Conservation (phyloP, 108 stramenopile genomes). For the Conticribra weissflogii region DNA sequence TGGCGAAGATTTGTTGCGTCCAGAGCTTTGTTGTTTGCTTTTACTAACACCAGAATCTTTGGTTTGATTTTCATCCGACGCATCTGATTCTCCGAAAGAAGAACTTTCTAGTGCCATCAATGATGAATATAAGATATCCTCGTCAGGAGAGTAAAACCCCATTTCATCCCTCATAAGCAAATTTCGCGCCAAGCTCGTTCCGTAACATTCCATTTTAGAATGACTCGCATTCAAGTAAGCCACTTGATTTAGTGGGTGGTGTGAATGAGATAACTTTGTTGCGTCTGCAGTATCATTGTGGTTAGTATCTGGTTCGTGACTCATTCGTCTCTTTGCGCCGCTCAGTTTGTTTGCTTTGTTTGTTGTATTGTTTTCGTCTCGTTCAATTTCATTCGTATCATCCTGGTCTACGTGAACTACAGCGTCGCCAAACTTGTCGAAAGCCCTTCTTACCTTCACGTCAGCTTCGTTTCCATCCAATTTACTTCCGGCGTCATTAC, state of each 20-base stretch:
- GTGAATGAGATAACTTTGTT: neutral
- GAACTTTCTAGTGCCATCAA: neutral
- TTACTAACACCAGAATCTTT: neutral
- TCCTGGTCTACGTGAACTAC: no score
- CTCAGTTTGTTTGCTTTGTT: no score
- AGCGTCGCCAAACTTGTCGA: neutral
- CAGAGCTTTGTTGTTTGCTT: constrained; percentile 7
- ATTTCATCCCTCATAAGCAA: constrained; percentile 37
- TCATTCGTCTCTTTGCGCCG: neutral
- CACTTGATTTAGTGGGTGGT: no score
- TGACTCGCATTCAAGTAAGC: no score
- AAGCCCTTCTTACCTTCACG: neutral
- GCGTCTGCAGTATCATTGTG: neutral
- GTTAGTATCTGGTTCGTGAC: neutral
- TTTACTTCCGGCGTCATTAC: neutral
- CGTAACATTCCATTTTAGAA: constrained; percentile 17
- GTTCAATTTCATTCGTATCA: neutral
- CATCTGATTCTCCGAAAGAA: no score
- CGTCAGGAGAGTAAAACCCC: constrained; percentile 21
- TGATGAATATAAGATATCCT: neutral
- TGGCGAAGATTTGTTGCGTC: no score
- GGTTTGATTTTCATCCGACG: neutral
- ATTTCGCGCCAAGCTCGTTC: constrained; percentile 20
- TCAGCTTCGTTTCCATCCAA: constrained; percentile 6
- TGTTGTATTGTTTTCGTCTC: neutral